Conservation (phyloP, 1,139 yeast genomes). For the Hanseniaspora gamundiae region DNA sequence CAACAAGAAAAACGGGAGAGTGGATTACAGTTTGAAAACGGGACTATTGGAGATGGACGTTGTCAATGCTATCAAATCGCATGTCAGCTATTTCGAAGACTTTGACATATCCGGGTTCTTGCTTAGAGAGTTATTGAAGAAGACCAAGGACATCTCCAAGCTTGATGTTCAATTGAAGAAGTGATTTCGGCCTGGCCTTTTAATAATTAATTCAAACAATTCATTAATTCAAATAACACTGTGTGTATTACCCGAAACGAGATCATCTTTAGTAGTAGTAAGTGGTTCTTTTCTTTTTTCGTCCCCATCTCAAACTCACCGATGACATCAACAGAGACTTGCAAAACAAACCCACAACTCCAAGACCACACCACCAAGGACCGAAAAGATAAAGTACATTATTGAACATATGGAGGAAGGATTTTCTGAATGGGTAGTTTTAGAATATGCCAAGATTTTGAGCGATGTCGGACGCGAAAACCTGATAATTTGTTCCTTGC, state of each 20-base stretch:
- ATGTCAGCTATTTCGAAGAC: slow-evolving; percentile 80
- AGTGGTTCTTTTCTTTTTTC: background rate
- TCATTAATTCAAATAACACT: no score
- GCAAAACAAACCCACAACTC: background rate
- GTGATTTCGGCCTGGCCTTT: no score
- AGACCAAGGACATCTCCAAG: background rate
- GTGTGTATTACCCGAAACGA: no score
- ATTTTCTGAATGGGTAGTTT: slow-evolving; percentile 87
- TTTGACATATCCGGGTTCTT: slow-evolving; percentile 74
- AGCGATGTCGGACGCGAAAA: slow-evolving; percentile 71
- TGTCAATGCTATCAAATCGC: slow-evolving; percentile 74
- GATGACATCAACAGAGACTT: no score
- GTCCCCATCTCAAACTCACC: no score
- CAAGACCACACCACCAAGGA: no score
- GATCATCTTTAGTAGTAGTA: no score
- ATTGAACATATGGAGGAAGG: slow-evolving; percentile 98
- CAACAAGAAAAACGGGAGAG: slow-evolving; percentile 47
- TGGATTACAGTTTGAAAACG: slow-evolving; percentile 72
- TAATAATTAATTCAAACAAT: no score
- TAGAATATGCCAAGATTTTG: slow-evolving; percentile 77
- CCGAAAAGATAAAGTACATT: slow-evolving; percentile 57
- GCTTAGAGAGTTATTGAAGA: slow-evolving; percentile 37
- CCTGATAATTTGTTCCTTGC: slow-evolving; percentile 67
- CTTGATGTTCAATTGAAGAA: background rate
- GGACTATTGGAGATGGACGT: slow-evolving; percentile 72